These are phyloP conservation scores for Otatea glauca DNA, from an alignment of 176 grass and related monocot genomes.

Conservation along the genomic window DNA sequence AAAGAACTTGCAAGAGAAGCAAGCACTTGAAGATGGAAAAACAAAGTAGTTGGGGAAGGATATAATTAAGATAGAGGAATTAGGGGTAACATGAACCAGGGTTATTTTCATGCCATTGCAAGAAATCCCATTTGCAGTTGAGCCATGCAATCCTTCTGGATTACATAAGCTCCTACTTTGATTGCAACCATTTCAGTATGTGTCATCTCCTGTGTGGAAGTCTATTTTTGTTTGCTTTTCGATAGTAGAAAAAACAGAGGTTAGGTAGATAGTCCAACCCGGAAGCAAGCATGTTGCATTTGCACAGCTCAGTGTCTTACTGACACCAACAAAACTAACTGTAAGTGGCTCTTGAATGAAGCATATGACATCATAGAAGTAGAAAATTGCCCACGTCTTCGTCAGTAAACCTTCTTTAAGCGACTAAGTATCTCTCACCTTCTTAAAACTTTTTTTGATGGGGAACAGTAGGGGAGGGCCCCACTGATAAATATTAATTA, in stretches of 20 bases:
- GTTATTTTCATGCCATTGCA: slow-evolving; percentile 66
- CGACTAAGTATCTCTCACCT: background rate
- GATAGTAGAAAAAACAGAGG: background rate
- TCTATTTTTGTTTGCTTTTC: slow-evolving; percentile 4
- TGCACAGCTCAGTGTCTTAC: slow-evolving; percentile 1
- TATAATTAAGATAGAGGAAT: slow-evolving; percentile 62
- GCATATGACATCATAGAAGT: slow-evolving; percentile 22
- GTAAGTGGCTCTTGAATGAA: background rate
- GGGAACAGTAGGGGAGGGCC: too few relatives aligned
- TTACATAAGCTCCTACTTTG: slow-evolving; percentile 46
- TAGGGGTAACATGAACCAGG: slow-evolving; percentile 67
- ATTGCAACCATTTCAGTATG: slow-evolving; percentile 39
- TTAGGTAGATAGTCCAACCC: slow-evolving; percentile 27
- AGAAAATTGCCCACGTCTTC: slow-evolving; percentile 18
- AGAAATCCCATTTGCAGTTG: slow-evolving; percentile 55
- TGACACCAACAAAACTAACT: slow-evolving; percentile 25
- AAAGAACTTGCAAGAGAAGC: slow-evolving; percentile 49
- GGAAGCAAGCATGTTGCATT: slow-evolving; percentile 31
- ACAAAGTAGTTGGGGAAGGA: slow-evolving; percentile 38
- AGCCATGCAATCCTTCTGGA: slow-evolving; percentile 47
- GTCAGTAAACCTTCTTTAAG: slow-evolving; percentile 4
- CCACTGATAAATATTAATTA: too few relatives aligned
- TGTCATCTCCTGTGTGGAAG: slow-evolving; percentile 40
- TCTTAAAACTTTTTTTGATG: too few relatives aligned
- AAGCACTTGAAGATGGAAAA: slow-evolving; percentile 31